These are phyloP conservation scores for Fusarium luffae DNA, from an alignment of 2,329 filamentous ascomycete species.

Conservation along the genomic window DNA sequence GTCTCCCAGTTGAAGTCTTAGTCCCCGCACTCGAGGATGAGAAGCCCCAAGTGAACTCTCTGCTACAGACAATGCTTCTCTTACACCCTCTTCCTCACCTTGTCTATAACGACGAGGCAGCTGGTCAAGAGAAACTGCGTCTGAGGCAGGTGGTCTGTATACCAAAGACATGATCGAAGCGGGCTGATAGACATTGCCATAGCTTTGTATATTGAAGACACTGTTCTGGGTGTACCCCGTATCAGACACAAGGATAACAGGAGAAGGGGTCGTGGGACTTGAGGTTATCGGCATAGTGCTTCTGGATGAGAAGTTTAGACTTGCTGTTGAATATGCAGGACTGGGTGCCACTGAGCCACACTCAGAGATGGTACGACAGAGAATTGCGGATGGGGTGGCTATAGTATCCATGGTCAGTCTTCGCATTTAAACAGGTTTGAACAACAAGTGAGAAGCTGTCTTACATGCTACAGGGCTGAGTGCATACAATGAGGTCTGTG, in stretches of 20 bases:
- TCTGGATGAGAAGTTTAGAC: not conserved
- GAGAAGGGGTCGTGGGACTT: not conserved
- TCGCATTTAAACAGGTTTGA: no score
- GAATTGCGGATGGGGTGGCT: slow-evolving; percentile 1
- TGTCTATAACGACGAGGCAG: fast-evolving
- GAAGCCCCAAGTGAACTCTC: not conserved
- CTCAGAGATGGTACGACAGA: not conserved
- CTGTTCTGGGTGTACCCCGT: no score
- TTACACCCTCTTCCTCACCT: not conserved
- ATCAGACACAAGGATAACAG: no score
- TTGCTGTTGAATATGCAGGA: not conserved
- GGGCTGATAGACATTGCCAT: fast-evolving
- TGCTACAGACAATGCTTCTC: not conserved
- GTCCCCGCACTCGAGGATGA: no score
- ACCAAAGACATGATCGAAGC: fast-evolving
- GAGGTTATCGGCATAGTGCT: fast-evolving
- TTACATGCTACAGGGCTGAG: slow-evolving; percentile 3
- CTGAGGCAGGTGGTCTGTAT: fast-evolving
- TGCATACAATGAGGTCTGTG: not conserved
- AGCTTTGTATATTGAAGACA: not conserved
- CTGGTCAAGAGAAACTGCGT: fast-evolving
- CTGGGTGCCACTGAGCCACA: not conserved
- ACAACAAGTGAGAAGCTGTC: no score
- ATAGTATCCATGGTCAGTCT: not conserved
- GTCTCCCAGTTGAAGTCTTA: fast-evolving